Percentiles rank a stretch among this genome's conserved stretches.
Conservation (phyloP, 805 yeast species). For the Yarrowia sp. region DNA sequence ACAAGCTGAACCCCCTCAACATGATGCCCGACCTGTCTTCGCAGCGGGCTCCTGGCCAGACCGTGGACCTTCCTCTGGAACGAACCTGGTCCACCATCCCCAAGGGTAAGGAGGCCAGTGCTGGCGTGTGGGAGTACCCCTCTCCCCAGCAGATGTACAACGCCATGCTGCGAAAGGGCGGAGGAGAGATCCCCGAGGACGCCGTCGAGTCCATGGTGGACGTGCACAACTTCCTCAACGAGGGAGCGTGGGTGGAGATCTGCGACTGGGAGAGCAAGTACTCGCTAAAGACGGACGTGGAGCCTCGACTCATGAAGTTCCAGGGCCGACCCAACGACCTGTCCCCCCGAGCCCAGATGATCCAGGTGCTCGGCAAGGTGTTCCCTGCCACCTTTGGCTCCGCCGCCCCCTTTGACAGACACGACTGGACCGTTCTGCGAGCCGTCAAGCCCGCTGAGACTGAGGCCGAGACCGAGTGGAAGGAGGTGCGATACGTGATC, state of each 20-base stretch:
- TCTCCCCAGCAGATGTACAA: slow-evolving; percentile 99
- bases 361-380: slow-evolving; percentile 58
- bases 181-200: slow-evolving; percentile 84
- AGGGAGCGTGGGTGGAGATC: slow-evolving; percentile 96
- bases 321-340: slow-evolving; percentile 88
- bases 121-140: slow-evolving; percentile 96
- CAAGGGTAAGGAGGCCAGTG: slow-evolving; percentile 58
- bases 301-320: slow-evolving; percentile 78
- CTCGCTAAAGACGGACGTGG: slow-evolving; percentile 49
- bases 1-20: slow-evolving; percentile 67
- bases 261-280: slow-evolving; percentile 84
- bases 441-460: slow-evolving; percentile 40
- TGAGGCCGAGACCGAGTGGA: slow-evolving; percentile 47
- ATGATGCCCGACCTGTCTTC: slow-evolving; percentile 81
- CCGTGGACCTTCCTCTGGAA: slow-evolving; percentile 70
- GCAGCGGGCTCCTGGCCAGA: slow-evolving; percentile 75
- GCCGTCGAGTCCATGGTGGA: slow-evolving; percentile 97
- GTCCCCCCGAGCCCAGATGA: slow-evolving; percentile 78
- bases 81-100: slow-evolving; percentile 86
- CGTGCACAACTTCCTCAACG: slow-evolving; percentile 92
- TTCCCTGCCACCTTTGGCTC: slow-evolving; percentile 71
- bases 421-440: slow-evolving; percentile 95
- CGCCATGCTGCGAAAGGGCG: slow-evolving; percentile 95
- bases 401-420: slow-evolving; percentile 94
- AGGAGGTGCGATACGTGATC: slow-evolving; percentile 81